Base-by-base conservation (phyloP, 768 basidiomycete genomes). In the Tubosaeta sp. region DNA sequence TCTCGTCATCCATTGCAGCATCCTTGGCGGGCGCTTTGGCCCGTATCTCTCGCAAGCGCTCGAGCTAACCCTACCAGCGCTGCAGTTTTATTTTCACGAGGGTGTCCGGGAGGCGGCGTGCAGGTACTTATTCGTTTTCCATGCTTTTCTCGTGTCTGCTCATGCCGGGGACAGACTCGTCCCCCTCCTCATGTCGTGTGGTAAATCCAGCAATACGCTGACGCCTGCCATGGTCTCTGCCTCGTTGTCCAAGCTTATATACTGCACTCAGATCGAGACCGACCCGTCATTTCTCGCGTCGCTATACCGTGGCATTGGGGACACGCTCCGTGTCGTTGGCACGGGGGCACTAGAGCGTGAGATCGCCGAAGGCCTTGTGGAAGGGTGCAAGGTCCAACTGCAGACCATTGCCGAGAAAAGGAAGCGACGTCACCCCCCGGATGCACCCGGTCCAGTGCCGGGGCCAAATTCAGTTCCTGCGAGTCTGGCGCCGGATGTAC, bases 81-180 rank as follows among this genome's bases (percentile, higher is more conserved):
- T 93, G 41, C 70, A 77, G 38, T 92, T 90, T 60, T 86, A 84
- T 62, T 90, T 90, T 69, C 89, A 92, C 56, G 90, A 92, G 48
- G 88, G 90, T 1, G 90, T 93, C 0, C 66, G 89, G 19, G 90
- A 92, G 62, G 86, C 87, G 0, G 65, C 83, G 76, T 63, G 83
- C 84, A 0, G 89, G 89, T 91, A 58, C 45, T n/a, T n/a, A 82
- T 19, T 29, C 31, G 13, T 48, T 44, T 12, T 29, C 30, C 22
- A 25, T 36, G 12, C 41, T 5, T 3, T 40, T 6, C 11, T 21
- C 22, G 7, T 29, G 6, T 22, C 6, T 3, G 12, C 21, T 14
- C 22, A 14, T 8, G 4, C 8, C 12, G 4, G 13, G 38, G 12
- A 11, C 48, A 91, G 90, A 68, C 71, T 92, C 10, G 67, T 90